Percentiles rank a stretch among this genome's conserved stretches.
phyloP scores from a whole-genome alignment of 2,329 filamentous ascomycete species.

The Paraphoma chrysanthemicola region DNA sequence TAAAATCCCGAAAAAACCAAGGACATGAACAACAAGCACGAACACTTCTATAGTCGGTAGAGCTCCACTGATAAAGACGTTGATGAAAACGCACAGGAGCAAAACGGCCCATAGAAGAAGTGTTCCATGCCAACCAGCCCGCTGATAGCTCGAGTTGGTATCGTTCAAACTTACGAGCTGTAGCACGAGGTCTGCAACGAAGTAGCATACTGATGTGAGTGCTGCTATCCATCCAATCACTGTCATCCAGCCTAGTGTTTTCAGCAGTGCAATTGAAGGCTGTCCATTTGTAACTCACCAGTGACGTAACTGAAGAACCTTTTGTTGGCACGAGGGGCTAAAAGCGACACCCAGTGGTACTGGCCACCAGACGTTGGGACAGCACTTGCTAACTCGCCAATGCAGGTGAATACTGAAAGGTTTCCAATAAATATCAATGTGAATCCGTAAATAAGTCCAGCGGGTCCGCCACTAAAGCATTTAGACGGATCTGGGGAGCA shows the following conservation, averaged over 20 bases:
- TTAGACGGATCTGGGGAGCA: conserved; percentile 4
- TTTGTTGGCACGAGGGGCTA: conserved; percentile 51
- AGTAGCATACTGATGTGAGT: conserved; percentile 46
- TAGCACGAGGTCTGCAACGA: conserved; percentile 43
- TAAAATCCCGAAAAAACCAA: conserved; percentile 61
- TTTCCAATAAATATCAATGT: conserved; percentile 47
- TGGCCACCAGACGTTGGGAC: conserved; percentile 49
- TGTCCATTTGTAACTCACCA: conserved; percentile 20
- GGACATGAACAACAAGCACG: conserved; percentile 58
- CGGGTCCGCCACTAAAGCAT: conserved; percentile 40
- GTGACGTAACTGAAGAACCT: conserved; percentile 55
- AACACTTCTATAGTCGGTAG: conserved; percentile 59
- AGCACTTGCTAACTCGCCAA: conserved; percentile 48
- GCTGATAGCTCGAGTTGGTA: conserved; percentile 43
- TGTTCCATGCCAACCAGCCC: conserved; percentile 58
- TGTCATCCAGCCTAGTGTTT: conserved; percentile 50
- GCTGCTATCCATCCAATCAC: conserved; percentile 54
- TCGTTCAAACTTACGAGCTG: conserved; percentile 49
- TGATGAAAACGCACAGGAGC: conserved; percentile 52
- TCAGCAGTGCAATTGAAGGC: conserved; percentile 9
- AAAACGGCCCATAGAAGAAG: conserved; percentile 57
- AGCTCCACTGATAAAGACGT: conserved; percentile 55
- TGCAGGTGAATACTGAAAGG: conserved; percentile 45
- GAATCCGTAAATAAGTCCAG: conserved; percentile 47
- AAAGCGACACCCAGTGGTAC: conserved; percentile 52